Evolutionary conservation across 1,139 yeast species (phyloP), one percentile per base, ranked within the genome.

Genomic region (Debaryomyces udenii): DNA sequence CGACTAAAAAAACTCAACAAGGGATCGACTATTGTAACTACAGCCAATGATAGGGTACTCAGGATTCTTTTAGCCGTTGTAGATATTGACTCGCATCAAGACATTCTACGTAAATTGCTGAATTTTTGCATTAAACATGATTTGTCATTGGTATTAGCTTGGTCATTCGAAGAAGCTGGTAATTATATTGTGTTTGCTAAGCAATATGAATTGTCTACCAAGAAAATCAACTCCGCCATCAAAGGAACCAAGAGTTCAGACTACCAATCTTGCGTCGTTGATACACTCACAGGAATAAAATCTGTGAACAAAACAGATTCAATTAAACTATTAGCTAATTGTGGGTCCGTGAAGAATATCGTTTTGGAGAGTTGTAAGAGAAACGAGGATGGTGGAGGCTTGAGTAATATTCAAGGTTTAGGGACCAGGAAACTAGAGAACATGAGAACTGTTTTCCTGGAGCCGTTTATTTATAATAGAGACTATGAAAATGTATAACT

Each of bases 91-190:
- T 81, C 84, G 42, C 86, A 83, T 27, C 86, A 81, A 38, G 89
- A 83, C 14, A 68, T 83, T 0, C 54, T 93, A 18, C 74, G 86
- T 35, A 88, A 83, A 39, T 64, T 93, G 35, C 84, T 86, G 55
- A 85, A 80, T 53, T 64, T 84, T 24, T 82, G 95, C 49, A 64
- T 91, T 43, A 80, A 80, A 50, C 82, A 83, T 49, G 89, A 86
- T 40, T 68, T 86, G 43, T 77, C 96, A 0, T 55, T 91, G 46
- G 67, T 91, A 1, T 65, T 89, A 27, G 86, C 95, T 0, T 90
- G 96, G 87, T 79, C 83, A 23, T 81, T 81, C 50, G 89, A 81
- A 48, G 97, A 93, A 55, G 96, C 96, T 2, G 96, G 91, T 0
- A 82, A 80, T 44, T 91, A 90, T 55, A 62, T 91, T 16, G 80